Evolutionary conservation across 1,139 yeast genomes (phyloP).

Genomic region (Candida dubliniensis): DNA sequence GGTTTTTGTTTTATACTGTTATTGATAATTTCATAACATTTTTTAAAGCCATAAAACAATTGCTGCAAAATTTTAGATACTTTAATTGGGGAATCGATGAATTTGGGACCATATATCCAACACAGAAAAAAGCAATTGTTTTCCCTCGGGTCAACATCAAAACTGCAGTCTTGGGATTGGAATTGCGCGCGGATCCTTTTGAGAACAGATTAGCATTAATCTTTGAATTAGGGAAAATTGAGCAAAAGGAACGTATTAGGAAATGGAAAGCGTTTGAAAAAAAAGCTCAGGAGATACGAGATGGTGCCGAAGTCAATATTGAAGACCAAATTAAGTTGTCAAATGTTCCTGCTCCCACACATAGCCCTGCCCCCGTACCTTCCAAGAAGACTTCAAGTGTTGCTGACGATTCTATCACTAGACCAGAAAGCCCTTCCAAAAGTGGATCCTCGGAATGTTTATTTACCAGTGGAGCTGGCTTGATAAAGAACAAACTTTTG

Average conservation of each 20-base stretch:
- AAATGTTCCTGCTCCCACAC: slow-evolving; percentile 11
- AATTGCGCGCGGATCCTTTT: slow-evolving; percentile 44
- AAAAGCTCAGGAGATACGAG: slow-evolving; percentile 20
- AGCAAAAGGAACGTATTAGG: slow-evolving; percentile 34
- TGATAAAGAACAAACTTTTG: slow-evolving; percentile 11
- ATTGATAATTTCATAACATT: slow-evolving; percentile 65
- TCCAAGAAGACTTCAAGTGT: neutral
- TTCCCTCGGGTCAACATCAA: slow-evolving; percentile 36
- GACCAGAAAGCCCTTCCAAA: slow-evolving; percentile 5
- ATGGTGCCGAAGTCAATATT: slow-evolving; percentile 16
- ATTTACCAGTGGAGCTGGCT: slow-evolving; percentile 2
- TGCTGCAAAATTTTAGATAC: slow-evolving; percentile 49
- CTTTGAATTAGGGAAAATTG: slow-evolving; percentile 38
- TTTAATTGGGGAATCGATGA: slow-evolving; percentile 40
- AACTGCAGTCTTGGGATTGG: slow-evolving; percentile 33
- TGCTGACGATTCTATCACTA: neutral
- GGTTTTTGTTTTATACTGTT: slow-evolving; percentile 63
- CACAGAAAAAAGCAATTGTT: slow-evolving; percentile 27
- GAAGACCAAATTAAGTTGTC: slow-evolving; percentile 20
- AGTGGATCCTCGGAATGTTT: slow-evolving; percentile 2
- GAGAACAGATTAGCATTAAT: slow-evolving; percentile 42
- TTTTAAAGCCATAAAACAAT: slow-evolving; percentile 58
- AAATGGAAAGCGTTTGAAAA: slow-evolving; percentile 33
- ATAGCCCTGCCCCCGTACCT: neutral
- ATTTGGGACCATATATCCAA: slow-evolving; percentile 35